Conservation (phyloP, 2,329 filamentous ascomycete species). For the Dactylellina sp. region DNA sequence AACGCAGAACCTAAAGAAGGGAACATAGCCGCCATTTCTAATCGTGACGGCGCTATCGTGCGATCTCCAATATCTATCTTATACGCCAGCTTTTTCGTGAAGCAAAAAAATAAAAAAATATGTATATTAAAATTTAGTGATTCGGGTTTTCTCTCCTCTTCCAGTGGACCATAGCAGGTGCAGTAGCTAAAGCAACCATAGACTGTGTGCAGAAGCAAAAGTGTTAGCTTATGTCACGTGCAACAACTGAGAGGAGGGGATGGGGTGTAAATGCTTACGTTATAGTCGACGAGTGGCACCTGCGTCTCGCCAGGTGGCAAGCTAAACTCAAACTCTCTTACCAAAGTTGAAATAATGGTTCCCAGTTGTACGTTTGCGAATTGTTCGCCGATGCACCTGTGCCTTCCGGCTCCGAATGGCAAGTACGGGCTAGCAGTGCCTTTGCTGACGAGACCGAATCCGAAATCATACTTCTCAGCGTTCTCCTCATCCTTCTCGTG, state of each 20-base stretch:
- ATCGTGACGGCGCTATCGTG: background rate
- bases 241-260: background rate
- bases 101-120: background rate
- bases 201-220: conserved; percentile 28
- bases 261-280: conserved; percentile 29
- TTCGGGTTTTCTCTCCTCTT: conserved; percentile 55
- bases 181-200: conserved; percentile 53
- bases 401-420: conserved; percentile 78
- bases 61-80: background rate
- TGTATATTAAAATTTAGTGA: conserved; percentile 29
- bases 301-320: conserved; percentile 70
- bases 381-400: conserved; percentile 81
- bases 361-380: conserved; percentile 78
- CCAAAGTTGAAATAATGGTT: conserved; percentile 73
- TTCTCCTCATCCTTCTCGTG: conserved; percentile 63
- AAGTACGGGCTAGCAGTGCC: conserved; percentile 74
- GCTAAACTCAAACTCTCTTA: conserved; percentile 72
- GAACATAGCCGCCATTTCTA: background rate
- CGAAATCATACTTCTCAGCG: conserved; percentile 72
- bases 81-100: background rate
- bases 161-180: conserved; percentile 57
- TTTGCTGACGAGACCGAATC: conserved; percentile 72
- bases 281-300: conserved; percentile 75
- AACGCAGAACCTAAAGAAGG: background rate
- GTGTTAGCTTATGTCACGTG: conserved; percentile 10